A percentile compares a stretch with the other conserved stretches of the same genome.
phyloP scores from a whole-genome alignment of 2,329 filamentous ascomycete genomes.

The Paraphaeosphaeria sporulosa region DNA sequence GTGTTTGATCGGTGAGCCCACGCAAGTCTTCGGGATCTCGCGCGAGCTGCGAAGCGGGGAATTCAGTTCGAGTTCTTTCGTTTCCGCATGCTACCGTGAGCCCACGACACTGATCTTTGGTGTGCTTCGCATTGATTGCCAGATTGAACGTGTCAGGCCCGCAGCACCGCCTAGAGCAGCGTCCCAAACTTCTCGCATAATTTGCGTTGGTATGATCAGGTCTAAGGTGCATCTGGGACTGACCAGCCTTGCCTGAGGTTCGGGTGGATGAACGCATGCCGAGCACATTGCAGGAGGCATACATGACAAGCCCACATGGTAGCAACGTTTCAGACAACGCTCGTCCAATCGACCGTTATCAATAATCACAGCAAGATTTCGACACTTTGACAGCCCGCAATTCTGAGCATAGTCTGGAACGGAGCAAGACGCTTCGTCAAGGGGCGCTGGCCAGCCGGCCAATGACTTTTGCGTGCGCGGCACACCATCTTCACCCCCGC shows the following conservation, averaged over 20 bases:
- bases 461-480: slow-evolving; percentile 1
- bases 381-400: not conserved
- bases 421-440: slow-evolving; percentile 11
- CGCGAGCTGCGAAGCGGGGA: slow-evolving; percentile 1
- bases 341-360: not conserved
- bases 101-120: not conserved
- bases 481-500: slow-evolving; percentile 13
- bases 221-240: not conserved
- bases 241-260: not conserved
- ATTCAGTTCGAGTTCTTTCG: not conserved
- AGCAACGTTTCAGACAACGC: not conserved
- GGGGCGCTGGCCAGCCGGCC: slow-evolving; percentile 1
- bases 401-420: not conserved
- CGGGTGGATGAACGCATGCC: not conserved
- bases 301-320: not conserved
- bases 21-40: not conserved
- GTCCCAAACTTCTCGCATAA: not conserved
- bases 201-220: not conserved
- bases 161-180: not conserved
- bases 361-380: not conserved
- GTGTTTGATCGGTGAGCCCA: slow-evolving; percentile 1
- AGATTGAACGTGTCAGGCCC: not conserved
- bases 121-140: not conserved
- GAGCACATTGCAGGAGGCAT: not conserved
- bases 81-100: not conserved